phyloP scores from a whole-genome alignment of 352 stramenopile species.

The Phytopythium ostracodes region DNA sequence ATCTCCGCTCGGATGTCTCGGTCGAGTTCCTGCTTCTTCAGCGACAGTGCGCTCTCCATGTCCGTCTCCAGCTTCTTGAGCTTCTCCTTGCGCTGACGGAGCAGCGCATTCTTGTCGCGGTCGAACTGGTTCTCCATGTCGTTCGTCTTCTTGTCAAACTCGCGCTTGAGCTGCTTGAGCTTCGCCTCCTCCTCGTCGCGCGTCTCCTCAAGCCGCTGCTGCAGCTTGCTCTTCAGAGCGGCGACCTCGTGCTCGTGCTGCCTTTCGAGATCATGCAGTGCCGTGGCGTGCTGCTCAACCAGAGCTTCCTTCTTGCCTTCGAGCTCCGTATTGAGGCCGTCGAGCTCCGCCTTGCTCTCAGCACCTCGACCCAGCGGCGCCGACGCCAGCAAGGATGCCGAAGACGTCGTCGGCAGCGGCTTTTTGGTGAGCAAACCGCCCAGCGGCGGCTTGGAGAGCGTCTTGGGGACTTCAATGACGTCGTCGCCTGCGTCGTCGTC shows the following conservation, averaged over 20 bases:
- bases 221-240: slow-evolving; percentile 37
- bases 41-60: slow-evolving; percentile 28
- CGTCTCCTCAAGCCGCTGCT: slow-evolving; percentile 44
- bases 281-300: slow-evolving; percentile 32
- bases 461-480: slow-evolving; percentile 12
- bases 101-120: slow-evolving; percentile 46
- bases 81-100: slow-evolving; percentile 59
- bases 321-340: slow-evolving; percentile 26
- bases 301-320: slow-evolving; percentile 52
- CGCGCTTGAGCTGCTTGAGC: slow-evolving; percentile 53
- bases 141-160: slow-evolving; percentile 65
- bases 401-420: slow-evolving; percentile 25
- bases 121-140: slow-evolving; percentile 71
- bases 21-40: slow-evolving; percentile 62
- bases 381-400: slow-evolving; percentile 7
- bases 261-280: slow-evolving; percentile 29
- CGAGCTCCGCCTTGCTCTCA: slow-evolving; percentile 35
- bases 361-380: slow-evolving; percentile 8
- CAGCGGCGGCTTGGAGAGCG: slow-evolving; percentile 51
- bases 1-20: slow-evolving; percentile 40
- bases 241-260: slow-evolving; percentile 33
- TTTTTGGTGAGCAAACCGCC: slow-evolving; percentile 48
- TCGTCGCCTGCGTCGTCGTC: slow-evolving; percentile 21
- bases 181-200: slow-evolving; percentile 52
- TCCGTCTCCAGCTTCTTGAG: slow-evolving; percentile 58